Percentiles rank a stretch among this genome's conserved stretches.
Conservation (phyloP, 1,139 yeast species). For the Protomyces inundatus region DNA sequence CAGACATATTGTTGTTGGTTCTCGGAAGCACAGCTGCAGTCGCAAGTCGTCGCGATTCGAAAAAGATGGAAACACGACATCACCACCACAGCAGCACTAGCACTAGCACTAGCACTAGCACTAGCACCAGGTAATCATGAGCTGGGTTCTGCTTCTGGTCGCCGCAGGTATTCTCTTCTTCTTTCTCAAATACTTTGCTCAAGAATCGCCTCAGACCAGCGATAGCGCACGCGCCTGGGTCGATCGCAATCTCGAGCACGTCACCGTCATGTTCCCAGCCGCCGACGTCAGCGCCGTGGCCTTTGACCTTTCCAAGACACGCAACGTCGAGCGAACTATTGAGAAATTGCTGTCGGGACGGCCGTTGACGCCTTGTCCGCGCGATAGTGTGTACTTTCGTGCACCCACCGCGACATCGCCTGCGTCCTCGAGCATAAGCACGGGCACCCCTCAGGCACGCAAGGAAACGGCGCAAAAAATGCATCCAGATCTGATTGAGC, state of each 20-base stretch:
- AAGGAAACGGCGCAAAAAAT: not conserved
- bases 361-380: conserved; percentile 21
- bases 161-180: conserved; percentile 10
- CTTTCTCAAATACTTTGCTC: conserved; percentile 12
- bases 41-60: no score
- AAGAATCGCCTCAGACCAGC: conserved; percentile 9
- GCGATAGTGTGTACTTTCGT: conserved; percentile 4
- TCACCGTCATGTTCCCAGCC: conserved; percentile 28
- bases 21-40: no score
- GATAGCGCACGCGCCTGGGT: conserved; percentile 14
- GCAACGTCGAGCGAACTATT: conserved; percentile 28
- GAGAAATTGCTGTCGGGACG: conserved; percentile 26
- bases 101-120: not conserved
- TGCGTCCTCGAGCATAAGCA: not conserved
- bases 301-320: conserved; percentile 26
- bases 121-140: not conserved
- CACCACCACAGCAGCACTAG: not conserved
- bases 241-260: conserved; percentile 13
- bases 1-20: no score
- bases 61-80: no score
- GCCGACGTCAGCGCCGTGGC: conserved; percentile 25
- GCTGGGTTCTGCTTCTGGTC: conserved; percentile 7
- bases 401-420: not conserved
- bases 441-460: not conserved
- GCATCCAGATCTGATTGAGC: conserved; percentile 6